phyloP scores from a whole-genome alignment of 768 basidiomycete genomes.

The Mycena alexandri region DNA sequence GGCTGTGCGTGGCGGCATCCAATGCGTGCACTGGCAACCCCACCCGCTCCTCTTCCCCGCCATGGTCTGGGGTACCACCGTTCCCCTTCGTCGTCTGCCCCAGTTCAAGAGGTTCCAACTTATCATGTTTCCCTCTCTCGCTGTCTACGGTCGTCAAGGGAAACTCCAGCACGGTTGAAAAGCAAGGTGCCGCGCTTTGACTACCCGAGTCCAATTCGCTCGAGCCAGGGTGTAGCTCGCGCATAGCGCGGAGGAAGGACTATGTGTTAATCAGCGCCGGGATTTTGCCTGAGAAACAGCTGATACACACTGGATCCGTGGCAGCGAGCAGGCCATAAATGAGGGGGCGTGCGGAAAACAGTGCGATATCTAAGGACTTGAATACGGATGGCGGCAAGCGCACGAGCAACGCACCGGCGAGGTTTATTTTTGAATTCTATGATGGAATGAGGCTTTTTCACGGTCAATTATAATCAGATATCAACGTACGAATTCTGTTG shows the following conservation, averaged over 20 bases:
- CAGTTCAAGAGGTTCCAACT: not conserved
- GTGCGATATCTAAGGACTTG: not conserved
- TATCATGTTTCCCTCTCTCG: too few species aligned
- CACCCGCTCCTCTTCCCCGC: constrained; percentile 4
- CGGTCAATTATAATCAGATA: not conserved
- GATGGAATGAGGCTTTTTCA: not conserved
- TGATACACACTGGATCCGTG: constrained; percentile 16
- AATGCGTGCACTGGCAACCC: not conserved
- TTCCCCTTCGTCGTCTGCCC: constrained; percentile 10
- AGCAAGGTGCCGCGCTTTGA: too few species aligned
- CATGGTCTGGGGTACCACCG: constrained; percentile 1
- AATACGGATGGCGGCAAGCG: not conserved
- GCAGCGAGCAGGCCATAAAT: constrained; percentile 7
- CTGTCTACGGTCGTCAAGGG: too few species aligned
- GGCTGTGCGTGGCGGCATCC: too few species aligned
- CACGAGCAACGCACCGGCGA: constrained; percentile 5
- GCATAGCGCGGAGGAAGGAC: constrained; percentile 13
- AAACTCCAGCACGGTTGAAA: too few species aligned
- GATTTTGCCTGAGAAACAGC: not conserved
- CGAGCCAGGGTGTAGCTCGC: constrained; percentile 1
- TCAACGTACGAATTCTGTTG: constrained; percentile 5
- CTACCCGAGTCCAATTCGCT: too few species aligned
- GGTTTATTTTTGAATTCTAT: constrained; percentile 10
- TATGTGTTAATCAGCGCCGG: not conserved
- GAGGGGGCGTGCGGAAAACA: not conserved